Evolutionary conservation across 2,329 filamentous ascomycete species (phyloP).

Genomic region (Cordyceps cateniannulata): DNA sequence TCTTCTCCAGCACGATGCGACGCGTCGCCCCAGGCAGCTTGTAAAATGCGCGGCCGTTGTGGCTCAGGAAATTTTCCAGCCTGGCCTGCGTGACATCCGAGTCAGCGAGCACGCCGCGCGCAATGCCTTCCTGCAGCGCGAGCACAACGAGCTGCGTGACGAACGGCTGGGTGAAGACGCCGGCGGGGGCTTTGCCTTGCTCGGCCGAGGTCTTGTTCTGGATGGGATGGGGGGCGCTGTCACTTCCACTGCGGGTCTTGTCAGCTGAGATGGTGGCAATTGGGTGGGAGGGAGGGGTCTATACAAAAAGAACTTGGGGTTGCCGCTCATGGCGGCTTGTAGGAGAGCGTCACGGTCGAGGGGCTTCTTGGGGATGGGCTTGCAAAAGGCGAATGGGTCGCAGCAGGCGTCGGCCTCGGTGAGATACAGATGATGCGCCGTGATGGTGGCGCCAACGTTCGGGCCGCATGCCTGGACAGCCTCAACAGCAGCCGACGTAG

Average conservation of each 20-base stretch:
- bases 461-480: slow-evolving; percentile 71
- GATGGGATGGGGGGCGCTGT: slow-evolving; percentile 59
- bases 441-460: slow-evolving; percentile 74
- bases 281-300: slow-evolving; percentile 13
- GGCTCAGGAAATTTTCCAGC: slow-evolving; percentile 48
- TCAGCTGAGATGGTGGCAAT: background rate
- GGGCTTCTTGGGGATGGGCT: slow-evolving; percentile 68
- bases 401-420: slow-evolving; percentile 65
- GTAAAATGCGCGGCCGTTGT: slow-evolving; percentile 50
- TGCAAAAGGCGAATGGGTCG: slow-evolving; percentile 61
- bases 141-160: slow-evolving; percentile 57
- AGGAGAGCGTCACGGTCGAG: slow-evolving; percentile 67
- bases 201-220: slow-evolving; percentile 45
- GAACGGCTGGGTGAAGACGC: slow-evolving; percentile 74
- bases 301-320: slow-evolving; percentile 67
- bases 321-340: slow-evolving; percentile 51
- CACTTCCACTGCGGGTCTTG: slow-evolving; percentile 39
- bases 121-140: slow-evolving; percentile 55
- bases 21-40: slow-evolving; percentile 24
- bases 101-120: slow-evolving; percentile 43
- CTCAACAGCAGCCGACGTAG: slow-evolving; percentile 72
- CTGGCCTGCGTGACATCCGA: slow-evolving; percentile 48
- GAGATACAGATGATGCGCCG: slow-evolving; percentile 78
- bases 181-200: slow-evolving; percentile 56
- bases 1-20: slow-evolving; percentile 33